Base-by-base conservation (phyloP, 2,329 filamentous ascomycete species). In the Aspergillus sclerotialis region DNA sequence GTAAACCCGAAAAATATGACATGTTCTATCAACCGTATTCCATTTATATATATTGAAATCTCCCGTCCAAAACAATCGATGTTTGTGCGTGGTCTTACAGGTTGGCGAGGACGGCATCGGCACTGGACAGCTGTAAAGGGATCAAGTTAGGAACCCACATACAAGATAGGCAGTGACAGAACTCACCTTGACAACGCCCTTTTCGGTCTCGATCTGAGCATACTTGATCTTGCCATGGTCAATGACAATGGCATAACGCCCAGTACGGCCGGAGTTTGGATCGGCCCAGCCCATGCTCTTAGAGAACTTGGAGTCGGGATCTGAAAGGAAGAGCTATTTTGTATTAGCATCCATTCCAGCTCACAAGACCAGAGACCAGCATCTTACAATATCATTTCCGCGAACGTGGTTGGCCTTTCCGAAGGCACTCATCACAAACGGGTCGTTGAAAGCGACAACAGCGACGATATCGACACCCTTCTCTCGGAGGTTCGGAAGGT, bases 391-490 rank as follows among this genome's bases (percentile, higher is more conserved):
- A 44, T 75, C 72, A 50, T 90, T 78, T 42, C 80, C 77, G 54
- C 76, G 80, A 51, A 89, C 70, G 27, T 74, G 71, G 61, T 93
- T 90, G 46, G 86, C 85, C 73, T 93, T 93, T 62, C 78, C 82
- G 84, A 84, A 90, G 13, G 83, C 85, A 47, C 78, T 80, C 84
- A 90, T 90, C 56, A 93, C 87, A 54, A 73, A 92, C 33, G 80
- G 69, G 61, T 93, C 87, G 60, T 94, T 93, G 68, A 69, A 81
- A 25, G 85, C 83, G 55, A 92, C 78, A 47, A 90, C 77, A 38
- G 85, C 75, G 48, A 94, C 76, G 39, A 84, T 63, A 61, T 93
- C 85, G 38, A 92, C 82, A 37, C 84, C 85, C 72, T 89, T 89
- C 57, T 70, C 68, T 66, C 80, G 80, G 60, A 93, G 70, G 50